Evolutionary conservation across 2,329 filamentous ascomycete species (phyloP).

Genomic region (Xylariaceae sp.): DNA sequence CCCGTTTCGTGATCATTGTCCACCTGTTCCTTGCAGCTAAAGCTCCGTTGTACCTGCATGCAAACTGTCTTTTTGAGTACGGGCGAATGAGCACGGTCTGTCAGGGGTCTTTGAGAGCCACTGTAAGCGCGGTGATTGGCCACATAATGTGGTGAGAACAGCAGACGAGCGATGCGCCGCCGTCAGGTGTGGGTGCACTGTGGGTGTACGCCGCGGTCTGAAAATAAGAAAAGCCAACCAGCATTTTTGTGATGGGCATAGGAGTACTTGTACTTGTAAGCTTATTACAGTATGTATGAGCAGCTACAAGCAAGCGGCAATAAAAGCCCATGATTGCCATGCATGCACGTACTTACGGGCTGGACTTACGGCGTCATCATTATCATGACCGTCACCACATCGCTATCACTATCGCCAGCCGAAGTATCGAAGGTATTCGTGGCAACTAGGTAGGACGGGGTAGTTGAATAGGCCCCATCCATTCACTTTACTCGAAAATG

Average conservation of each 20-base stretch:
- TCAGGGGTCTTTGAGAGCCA: neutral
- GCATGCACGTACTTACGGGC: neutral
- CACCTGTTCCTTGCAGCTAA: conserved; percentile 20
- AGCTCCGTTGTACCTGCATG: conserved; percentile 24
- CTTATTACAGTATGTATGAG: neutral
- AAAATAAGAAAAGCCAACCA: too few species aligned
- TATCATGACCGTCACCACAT: neutral
- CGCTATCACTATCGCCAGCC: neutral
- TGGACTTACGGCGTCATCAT: conserved; percentile 5
- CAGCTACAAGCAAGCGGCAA: neutral
- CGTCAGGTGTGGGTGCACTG: too few species aligned
- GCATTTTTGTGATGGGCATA: too few species aligned
- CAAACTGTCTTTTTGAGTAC: conserved; percentile 13
- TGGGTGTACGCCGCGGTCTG: too few species aligned
- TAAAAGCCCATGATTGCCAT: too few species aligned
- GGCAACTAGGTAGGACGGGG: too few species aligned
- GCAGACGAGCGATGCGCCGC: conserved; percentile 10
- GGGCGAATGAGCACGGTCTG: conserved; percentile 5
- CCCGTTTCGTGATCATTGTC: conserved; percentile 14
- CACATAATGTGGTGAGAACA: neutral
- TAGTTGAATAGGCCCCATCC: too few species aligned
- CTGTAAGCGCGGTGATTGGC: conserved; percentile 6
- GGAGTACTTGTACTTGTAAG: too few species aligned
- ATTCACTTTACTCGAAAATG: neutral
- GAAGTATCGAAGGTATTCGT: too few species aligned